Conservation (phyloP, 345 rosid genomes). For the Populus pruinosa region DNA sequence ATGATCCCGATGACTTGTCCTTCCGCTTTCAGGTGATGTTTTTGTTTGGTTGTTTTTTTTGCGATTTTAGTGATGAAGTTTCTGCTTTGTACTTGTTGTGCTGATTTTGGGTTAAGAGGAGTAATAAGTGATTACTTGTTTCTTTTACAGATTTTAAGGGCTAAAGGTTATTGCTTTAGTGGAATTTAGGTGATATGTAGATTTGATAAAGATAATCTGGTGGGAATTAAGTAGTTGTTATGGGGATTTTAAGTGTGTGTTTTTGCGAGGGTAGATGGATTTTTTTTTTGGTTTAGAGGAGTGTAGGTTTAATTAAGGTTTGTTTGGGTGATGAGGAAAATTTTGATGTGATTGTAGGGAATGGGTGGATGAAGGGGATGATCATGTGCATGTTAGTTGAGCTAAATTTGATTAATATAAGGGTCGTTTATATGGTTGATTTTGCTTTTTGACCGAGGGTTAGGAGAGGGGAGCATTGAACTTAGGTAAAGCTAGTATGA, state of each 20-base stretch:
- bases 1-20: conserved; percentile 47
- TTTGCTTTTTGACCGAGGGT: no score
- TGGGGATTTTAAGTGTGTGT: background rate
- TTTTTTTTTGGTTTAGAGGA: no score
- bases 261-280: no score
- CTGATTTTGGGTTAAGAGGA: background rate
- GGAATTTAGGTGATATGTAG: background rate
- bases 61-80: background rate
- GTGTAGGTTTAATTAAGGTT: background rate
- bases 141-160: background rate
- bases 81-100: background rate
- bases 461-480: no score
- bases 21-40: conserved; percentile 54
- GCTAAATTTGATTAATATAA: no score
- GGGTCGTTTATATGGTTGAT: no score
- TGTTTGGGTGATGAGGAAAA: background rate
- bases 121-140: background rate
- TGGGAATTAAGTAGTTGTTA: background rate
- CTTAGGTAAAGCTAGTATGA: no score
- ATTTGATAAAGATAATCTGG: background rate
- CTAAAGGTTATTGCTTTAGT: background rate
- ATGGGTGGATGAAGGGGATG: background rate
- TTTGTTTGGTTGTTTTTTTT: background rate
- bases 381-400: background rate
- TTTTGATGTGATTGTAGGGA: background rate